Evolutionary conservation across 2,329 filamentous ascomycete species (phyloP).

Genomic region (Tolypocladium nubicola): DNA sequence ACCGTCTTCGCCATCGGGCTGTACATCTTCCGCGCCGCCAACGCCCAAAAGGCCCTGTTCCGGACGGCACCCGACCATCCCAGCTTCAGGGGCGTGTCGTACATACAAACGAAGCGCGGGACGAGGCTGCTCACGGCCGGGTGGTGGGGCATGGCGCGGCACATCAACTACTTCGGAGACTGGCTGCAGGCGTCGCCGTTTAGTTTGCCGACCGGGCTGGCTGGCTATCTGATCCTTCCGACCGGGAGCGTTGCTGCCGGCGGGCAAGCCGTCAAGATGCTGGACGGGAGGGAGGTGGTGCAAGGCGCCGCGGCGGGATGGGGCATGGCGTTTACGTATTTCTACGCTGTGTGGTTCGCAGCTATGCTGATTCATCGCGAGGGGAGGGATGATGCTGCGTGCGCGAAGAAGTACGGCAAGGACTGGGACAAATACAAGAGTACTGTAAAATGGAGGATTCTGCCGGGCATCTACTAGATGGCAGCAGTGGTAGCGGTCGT

Average conservation of each 20-base stretch:
- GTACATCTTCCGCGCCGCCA: conserved; percentile 77
- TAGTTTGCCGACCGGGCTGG: conserved; percentile 70
- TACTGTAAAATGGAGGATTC: conserved; percentile 64
- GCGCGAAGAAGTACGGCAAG: conserved; percentile 72
- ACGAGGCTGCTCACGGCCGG: conserved; percentile 70
- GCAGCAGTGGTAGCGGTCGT: no score
- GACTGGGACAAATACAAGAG: conserved; percentile 82
- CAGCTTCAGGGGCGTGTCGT: conserved; percentile 63
- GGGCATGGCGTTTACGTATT: conserved; percentile 81
- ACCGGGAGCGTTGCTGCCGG: conserved; percentile 27
- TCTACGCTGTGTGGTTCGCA: conserved; percentile 83
- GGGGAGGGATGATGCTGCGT: conserved; percentile 76
- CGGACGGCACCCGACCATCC: conserved; percentile 73
- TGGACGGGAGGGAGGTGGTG: conserved; percentile 50
- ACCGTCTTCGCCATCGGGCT: conserved; percentile 59
- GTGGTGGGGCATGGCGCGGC: conserved; percentile 83
- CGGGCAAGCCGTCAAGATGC: conserved; percentile 39
- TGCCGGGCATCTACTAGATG: conserved; percentile 66
- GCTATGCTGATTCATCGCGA: conserved; percentile 76
- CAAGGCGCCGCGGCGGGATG: conserved; percentile 66
- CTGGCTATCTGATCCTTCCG: conserved; percentile 62
- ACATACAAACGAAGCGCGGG: conserved; percentile 71
- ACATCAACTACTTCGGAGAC: conserved; percentile 91
- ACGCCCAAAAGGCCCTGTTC: conserved; percentile 91
- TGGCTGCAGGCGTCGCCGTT: conserved; percentile 87